phyloP scores from a whole-genome alignment of 2,329 filamentous ascomycete species.

The Zelopaecilomyces penicillatus region DNA sequence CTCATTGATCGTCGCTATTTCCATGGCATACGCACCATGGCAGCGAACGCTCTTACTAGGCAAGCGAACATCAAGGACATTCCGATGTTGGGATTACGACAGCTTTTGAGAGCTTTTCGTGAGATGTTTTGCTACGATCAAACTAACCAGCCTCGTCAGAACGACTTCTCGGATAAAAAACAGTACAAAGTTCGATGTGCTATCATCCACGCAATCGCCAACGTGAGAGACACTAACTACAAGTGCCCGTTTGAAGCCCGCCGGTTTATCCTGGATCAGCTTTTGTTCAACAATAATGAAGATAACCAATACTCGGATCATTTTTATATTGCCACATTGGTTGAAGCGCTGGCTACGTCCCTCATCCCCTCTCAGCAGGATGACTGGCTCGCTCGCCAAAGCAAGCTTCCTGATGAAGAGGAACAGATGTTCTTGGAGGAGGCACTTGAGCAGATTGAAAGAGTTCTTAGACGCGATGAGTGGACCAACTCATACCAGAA shows the following conservation, averaged over 20 bases:
- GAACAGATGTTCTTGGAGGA: conserved; percentile 42
- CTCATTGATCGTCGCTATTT: conserved; percentile 90
- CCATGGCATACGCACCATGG: conserved; percentile 82
- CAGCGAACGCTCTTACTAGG: conserved; percentile 67
- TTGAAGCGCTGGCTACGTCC: conserved; percentile 53
- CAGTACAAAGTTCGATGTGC: conserved; percentile 78
- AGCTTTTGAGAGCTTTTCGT: conserved; percentile 78
- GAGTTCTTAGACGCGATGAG: conserved; percentile 59
- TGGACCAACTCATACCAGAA: conserved; percentile 63
- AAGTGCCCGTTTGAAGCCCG: conserved; percentile 73
- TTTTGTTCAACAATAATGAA: conserved; percentile 91
- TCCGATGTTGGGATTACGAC: conserved; percentile 70
- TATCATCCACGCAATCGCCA: conserved; percentile 72
- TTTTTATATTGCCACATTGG: conserved; percentile 75
- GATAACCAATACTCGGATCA: conserved; percentile 85
- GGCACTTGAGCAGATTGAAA: conserved; percentile 55
- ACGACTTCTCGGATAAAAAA: conserved; percentile 83
- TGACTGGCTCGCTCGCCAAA: conserved; percentile 36
- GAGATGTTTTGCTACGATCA: conserved; percentile 80
- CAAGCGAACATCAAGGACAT: conserved; percentile 60
- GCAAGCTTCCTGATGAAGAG: conserved; percentile 36
- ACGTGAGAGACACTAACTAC: conserved; percentile 64
- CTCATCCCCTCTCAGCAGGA: conserved; percentile 42
- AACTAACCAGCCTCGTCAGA: conserved; percentile 71
- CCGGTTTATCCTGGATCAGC: conserved; percentile 76